Evolutionary conservation across 2,329 filamentous ascomycete genomes (phyloP), one percentile per base, ranked within the genome.

Genomic region (Zymoseptoria tritici): DNA sequence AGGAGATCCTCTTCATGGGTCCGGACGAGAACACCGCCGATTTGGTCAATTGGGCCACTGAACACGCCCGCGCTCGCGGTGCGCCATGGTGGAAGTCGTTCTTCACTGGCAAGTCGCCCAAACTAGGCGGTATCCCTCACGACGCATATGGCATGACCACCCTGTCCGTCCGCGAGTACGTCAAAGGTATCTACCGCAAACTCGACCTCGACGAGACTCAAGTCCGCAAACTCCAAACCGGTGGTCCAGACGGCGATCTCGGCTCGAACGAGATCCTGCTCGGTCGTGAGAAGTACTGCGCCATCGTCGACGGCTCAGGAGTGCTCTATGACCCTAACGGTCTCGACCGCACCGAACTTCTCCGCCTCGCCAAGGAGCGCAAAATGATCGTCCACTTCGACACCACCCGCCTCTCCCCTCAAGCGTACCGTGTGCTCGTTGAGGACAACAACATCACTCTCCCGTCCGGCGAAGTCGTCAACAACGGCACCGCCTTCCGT

Each of bases 81-180:
- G 94, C 94, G 4, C 91, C 91, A 26, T 99, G 93, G 91, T 99
- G 94, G 94, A 99, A 99, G 82, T 99, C 94, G 0, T 99, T 99
- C 84, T 99, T 99, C 82, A 99, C 94, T 2, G 94, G 94, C 71
- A 99, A 99, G 83, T 96, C 91, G 68, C 94, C 91, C 57, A 94
- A 89, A 76, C 83, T 99, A 13, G 94, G 94, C 64, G 94, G 94
- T 72, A 99, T 99, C 67, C 94, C 94, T 46, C 94, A 99, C 76
- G 94, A 99, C 74, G 78, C 81, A 49, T 99, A 99, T 72, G 94
- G 94, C 70, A 99, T 99, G 94, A 99, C 94, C 0, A 97, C 94
- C 0, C 78, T 97, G 59, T 97, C 92, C 5, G 93, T 99, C 55
- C 91, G 94, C 52, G 91, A 99, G 77, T 99, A 95, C 69, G 90